These are phyloP conservation scores for Fusarium coffeatum DNA, from an alignment of 2,329 filamentous ascomycete species.

Conservation along the genomic window DNA sequence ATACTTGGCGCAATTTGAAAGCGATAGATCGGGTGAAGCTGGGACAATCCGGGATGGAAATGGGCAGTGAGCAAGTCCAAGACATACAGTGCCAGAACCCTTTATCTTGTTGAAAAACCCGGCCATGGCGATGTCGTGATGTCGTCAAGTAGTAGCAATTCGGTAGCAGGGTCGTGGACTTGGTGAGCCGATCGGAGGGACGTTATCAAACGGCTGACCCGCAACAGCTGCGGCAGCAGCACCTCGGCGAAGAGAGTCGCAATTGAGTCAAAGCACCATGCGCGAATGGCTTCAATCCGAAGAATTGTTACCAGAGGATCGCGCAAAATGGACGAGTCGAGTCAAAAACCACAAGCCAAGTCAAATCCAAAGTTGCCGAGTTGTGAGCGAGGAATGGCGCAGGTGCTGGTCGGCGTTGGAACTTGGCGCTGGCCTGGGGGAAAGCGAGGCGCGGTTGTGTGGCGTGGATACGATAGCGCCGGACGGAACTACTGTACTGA, in stretches of 20 bases:
- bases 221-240: constrained; percentile 52
- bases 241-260: constrained; percentile 46
- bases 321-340: constrained; percentile 6
- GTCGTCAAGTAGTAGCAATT: constrained; percentile 30
- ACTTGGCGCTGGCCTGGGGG: constrained; percentile 20
- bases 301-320: constrained; percentile 9
- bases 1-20: constrained; percentile 31
- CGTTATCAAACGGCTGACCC: constrained; percentile 45
- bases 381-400: constrained; percentile 33
- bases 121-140: constrained; percentile 58
- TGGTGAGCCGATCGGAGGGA: constrained; percentile 40
- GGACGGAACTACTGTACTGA: constrained; percentile 37
- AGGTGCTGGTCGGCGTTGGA: constrained; percentile 20
- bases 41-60: constrained; percentile 11
- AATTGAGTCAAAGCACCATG: constrained; percentile 43
- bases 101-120: constrained; percentile 71
- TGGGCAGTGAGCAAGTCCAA: constrained; percentile 13
- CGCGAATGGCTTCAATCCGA: constrained; percentile 35
- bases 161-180: constrained; percentile 28
- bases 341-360: constrained; percentile 5
- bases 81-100: constrained; percentile 65
- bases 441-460: constrained; percentile 42
- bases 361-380: constrained; percentile 32
- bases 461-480: constrained; percentile 44
- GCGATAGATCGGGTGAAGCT: constrained; percentile 40